Base-by-base conservation (phyloP, 352 stramenopile genomes). In the Phytopythium montanum region DNA sequence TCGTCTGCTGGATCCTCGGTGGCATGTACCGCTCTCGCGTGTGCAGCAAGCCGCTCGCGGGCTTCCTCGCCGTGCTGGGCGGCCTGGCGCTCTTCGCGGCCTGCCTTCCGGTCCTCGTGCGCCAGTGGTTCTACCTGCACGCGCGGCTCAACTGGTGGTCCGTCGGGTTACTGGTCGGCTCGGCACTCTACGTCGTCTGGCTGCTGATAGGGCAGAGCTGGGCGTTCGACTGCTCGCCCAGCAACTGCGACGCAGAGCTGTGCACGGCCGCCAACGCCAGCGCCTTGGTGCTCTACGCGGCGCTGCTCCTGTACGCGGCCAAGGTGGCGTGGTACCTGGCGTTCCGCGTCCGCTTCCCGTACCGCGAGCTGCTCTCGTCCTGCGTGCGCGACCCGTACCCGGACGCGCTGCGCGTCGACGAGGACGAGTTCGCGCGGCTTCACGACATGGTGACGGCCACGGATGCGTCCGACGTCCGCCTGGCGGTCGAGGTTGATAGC, bases 101-200 rank as follows among this genome's bases (percentile, higher is more conserved):
- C 10, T 73, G 60, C 51, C 51, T 70, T 0, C 69, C 69, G 18
- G 65, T 80, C 21, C 58, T 80, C 7, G 25, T 75, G 13, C 69
- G 72, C 6, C 66, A 78, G 54, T 81, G 72, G 66, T 60, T 81
- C 46, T 78, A 81, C 31, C 61, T 81, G 38, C 64, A 78, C 33
- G 50, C 73, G 12, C 66, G 69, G 14, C 38, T 76, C 2, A 68
- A 70, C 53, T 29, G 62, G 6, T 50, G 64, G 6, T 66, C 68
- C 1, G 28, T 59, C 6, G 25, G 23, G 0, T 44, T 80, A 0
- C 51, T 77, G 33, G 28, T 42, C 9, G 62, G 62, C 55, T 59
- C 55, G 14, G 46, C 60, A 14, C 16, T 74, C n/a, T 72, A 65
- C 54, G 48, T 64, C 2, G 50, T 59, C n/a, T 81, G 64, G 69